A percentile compares a stretch with the other conserved stretches of the same genome.
phyloP scores from a whole-genome alignment of 257 asterid genomes.

The Solanum sejunctum region DNA sequence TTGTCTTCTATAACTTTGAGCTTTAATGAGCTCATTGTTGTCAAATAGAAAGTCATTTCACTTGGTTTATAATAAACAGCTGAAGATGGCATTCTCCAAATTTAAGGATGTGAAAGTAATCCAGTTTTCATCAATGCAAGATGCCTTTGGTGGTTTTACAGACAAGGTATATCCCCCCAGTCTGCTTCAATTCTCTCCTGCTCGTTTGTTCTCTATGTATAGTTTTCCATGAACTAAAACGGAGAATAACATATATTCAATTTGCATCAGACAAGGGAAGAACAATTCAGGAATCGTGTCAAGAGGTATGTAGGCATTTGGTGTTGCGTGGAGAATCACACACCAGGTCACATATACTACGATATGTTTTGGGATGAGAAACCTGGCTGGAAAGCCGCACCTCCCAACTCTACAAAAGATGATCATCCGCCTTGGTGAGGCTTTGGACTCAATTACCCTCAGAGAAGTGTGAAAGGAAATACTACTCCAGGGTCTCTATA shows the following conservation, averaged over 20 bases:
- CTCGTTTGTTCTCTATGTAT: neutral
- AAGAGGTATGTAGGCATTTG: slow-evolving; percentile 80
- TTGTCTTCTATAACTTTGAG: neutral
- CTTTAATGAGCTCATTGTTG: neutral
- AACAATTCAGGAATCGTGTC: slow-evolving; percentile 72
- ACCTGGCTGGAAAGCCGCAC: slow-evolving; percentile 75
- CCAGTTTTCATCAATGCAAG: slow-evolving; percentile 89
- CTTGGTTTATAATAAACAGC: slow-evolving; percentile 35
- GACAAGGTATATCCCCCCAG: slow-evolving; percentile 51
- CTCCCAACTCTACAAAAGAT: slow-evolving; percentile 69
- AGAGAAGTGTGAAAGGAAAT: neutral
- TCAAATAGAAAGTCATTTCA: neutral
- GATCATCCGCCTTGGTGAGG: slow-evolving; percentile 80
- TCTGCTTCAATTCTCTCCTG: neutral
- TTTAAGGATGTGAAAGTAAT: slow-evolving; percentile 78
- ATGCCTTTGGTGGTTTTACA: slow-evolving; percentile 69
- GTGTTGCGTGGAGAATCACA: slow-evolving; percentile 71
- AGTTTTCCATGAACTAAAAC: neutral
- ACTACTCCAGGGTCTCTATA: neutral
- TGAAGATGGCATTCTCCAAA: slow-evolving; percentile 56
- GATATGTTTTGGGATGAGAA: slow-evolving; percentile 97
- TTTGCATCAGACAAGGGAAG: slow-evolving; percentile 50
- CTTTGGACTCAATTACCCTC: neutral
- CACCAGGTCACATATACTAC: slow-evolving; percentile 83
- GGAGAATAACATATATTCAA: neutral